Conservation (phyloP, 1,284 basidiomycete genomes). For the Ceratobasidium papillatum region DNA sequence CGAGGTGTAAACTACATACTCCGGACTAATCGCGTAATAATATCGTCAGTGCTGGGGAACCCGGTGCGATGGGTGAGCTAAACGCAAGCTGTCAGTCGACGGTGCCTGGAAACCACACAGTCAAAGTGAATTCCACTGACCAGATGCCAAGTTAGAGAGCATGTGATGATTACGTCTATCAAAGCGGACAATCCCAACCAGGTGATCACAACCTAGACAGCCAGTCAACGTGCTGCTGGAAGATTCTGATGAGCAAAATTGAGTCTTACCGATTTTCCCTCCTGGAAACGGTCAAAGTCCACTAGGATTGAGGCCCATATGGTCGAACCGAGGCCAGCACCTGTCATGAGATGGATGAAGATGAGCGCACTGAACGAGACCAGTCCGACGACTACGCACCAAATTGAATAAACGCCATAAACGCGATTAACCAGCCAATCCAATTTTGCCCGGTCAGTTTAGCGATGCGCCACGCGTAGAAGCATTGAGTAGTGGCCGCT, state of each 20-base stretch:
- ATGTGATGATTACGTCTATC: conserved; percentile 54
- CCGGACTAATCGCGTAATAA: conserved; percentile 57
- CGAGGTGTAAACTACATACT: conserved; percentile 49
- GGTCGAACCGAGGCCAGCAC: conserved; percentile 50
- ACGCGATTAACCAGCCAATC: conserved; percentile 16
- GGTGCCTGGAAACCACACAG: neutral
- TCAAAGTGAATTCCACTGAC: conserved; percentile 47
- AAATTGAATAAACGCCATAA: conserved; percentile 37
- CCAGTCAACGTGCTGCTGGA: neutral
- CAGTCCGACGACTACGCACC: neutral
- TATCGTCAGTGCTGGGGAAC: conserved; percentile 52
- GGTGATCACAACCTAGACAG: conserved; percentile 47
- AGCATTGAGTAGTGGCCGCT: conserved; percentile 27
- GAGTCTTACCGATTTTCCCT: conserved; percentile 48
- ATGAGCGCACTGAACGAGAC: neutral
- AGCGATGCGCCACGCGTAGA: conserved; percentile 40
- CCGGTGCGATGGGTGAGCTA: conserved; percentile 57
- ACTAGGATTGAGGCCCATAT: conserved; percentile 53
- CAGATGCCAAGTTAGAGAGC: conserved; percentile 52
- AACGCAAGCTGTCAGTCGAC: neutral
- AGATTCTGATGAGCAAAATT: neutral
- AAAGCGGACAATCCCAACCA: conserved; percentile 48
- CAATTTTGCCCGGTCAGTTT: conserved; percentile 30
- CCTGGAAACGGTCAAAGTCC: conserved; percentile 52
- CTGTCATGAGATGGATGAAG: conserved; percentile 43